phyloP scores from a whole-genome alignment of 164 flowering plant genomes.

The Stephania cephalantha region DNA sequence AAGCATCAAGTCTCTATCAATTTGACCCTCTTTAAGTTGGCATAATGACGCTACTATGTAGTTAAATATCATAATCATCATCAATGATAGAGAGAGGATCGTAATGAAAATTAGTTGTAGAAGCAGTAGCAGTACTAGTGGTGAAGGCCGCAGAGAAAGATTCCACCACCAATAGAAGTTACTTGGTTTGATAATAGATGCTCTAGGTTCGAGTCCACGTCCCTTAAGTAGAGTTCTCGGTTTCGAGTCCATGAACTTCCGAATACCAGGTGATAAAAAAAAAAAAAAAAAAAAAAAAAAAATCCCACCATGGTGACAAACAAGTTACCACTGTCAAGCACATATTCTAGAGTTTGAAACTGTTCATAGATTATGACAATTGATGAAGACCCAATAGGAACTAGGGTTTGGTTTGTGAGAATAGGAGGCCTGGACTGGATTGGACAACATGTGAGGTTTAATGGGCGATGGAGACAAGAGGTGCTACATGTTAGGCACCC shows the following conservation, averaged over 20 bases:
- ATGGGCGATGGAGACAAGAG: neutral
- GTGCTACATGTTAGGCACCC: neutral
- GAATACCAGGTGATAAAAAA: no score
- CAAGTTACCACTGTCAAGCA: neutral
- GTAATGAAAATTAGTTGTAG: no score
- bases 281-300: no score
- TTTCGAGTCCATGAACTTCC: no score
- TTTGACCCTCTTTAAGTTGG: neutral
- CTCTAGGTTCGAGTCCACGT: no score
- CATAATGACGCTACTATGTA: neutral
- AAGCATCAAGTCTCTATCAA: neutral
- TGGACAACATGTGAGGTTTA: neutral
- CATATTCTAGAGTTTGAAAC: neutral
- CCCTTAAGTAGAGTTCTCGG: no score
- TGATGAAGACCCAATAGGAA: neutral
- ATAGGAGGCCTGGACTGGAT: neutral
- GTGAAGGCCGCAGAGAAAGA: neutral
- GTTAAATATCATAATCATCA: neutral
- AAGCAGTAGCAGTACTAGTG: neutral
- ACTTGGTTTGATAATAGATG: no score
- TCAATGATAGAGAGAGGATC: neutral
- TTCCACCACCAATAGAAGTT: neutral
- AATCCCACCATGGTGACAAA: neutral
- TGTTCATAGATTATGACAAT: neutral
- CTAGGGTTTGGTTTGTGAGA: neutral